Base-by-base conservation (phyloP, 139 green algal species). In the Trebouxia sp. region DNA sequence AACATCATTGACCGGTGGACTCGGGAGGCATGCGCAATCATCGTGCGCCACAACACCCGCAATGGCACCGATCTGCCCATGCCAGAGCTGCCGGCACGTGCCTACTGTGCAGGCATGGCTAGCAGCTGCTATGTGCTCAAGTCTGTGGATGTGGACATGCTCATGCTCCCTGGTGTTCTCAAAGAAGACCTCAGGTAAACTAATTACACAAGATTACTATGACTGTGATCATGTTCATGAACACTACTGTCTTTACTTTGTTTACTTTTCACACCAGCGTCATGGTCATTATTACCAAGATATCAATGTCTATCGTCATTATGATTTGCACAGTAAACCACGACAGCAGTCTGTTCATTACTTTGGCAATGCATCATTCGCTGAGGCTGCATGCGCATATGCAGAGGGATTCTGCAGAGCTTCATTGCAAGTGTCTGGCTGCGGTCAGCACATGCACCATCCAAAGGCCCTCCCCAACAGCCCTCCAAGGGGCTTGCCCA, bases 1-100 rank as follows among this genome's bases (percentile, higher is more conserved):
- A 72, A 72, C 62, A 72, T 72, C 62, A 72, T 72, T n/a, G 62
- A 72, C 62, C 62, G 62, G 32, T 72, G 62, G 62, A 72, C 62
- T 24, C 32, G 62, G 32, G 62, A 72, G 12, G 62, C 62, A 8
- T 72, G 62, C 26, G 62, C 62, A 32, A 72, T 72, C 62, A 72
- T 72, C 28, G 62, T 72, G 62, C 62, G 62, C 11, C 62, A 72
- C 62, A 72, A 72, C 62, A 72, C 42, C 35, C 62, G 62, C 62
- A 72, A 72, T n/a, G 35, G 62, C 62, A 72, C 62, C n/a, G 62
- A 72, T 35, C 32, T 72, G 35, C 62, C 62, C 32, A 72, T 72
- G 62, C 62, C 62, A 28, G 62, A 72, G 62, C 62, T 72, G 62
- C 62, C 62, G 10, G 62, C 62, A 42, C n/a, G 62, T 6, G 62